Evolutionary conservation across 2,329 filamentous ascomycete species (phyloP).

Genomic region (Ustilaginoidea virens): DNA sequence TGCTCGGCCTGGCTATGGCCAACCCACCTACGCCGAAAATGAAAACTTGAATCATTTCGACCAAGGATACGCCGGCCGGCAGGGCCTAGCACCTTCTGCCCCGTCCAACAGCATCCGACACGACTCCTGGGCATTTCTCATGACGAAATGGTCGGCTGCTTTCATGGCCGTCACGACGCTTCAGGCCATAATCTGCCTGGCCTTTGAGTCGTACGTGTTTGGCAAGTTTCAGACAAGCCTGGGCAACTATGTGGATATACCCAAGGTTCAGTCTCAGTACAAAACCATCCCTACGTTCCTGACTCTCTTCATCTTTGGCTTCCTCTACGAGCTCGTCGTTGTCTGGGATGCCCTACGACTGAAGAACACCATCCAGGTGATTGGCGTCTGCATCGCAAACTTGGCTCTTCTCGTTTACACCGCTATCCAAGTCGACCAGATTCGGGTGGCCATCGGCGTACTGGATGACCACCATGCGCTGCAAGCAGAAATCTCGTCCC

Average conservation of each 20-base stretch:
- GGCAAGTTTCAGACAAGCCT: conserved; percentile 62
- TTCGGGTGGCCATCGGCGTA: conserved; percentile 51
- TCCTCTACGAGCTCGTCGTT: conserved; percentile 77
- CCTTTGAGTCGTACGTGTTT: conserved; percentile 88
- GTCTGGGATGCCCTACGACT: conserved; percentile 86
- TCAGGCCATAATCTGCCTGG: conserved; percentile 69
- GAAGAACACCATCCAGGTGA: conserved; percentile 98
- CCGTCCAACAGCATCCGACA: conserved; percentile 16
- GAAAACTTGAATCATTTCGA: conserved; percentile 16
- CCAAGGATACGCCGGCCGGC: conserved; percentile 21
- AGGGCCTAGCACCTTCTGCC: conserved; percentile 19
- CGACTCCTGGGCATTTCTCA: conserved; percentile 53
- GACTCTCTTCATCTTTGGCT: conserved; percentile 93
- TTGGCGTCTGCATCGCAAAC: conserved; percentile 88
- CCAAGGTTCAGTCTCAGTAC: conserved; percentile 32
- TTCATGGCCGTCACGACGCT: conserved; percentile 61
- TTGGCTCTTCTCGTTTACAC: conserved; percentile 84
- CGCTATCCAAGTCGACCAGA: conserved; percentile 83
- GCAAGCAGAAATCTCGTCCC: conserved; percentile 12
- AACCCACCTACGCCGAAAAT: conserved; percentile 14
- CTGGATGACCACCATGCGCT: conserved; percentile 34
- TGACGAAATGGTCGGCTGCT: conserved; percentile 73
- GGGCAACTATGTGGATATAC: conserved; percentile 21
- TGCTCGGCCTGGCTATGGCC: conserved; percentile 10
- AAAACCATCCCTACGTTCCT: conserved; percentile 86